Base-by-base conservation (phyloP, 768 basidiomycete genomes). In the Kwoniella dendrophila region DNA sequence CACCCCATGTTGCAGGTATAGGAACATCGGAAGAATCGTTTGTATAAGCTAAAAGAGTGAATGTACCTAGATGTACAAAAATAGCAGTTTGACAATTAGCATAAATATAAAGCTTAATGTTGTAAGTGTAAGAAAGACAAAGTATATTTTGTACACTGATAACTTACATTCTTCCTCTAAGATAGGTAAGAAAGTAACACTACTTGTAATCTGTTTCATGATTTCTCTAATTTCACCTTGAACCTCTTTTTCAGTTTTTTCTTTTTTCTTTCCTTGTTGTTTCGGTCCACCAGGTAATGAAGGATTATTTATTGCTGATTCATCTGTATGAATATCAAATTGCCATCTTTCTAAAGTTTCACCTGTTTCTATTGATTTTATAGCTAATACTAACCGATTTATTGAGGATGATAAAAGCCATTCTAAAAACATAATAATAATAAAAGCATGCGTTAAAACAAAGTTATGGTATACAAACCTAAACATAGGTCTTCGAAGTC, bases 151-250 rank as follows among this genome's bases (percentile, higher is more conserved):
- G n/a, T n/a, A n/a, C n/a, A n/a, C n/a, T n/a, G n/a, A n/a, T n/a
- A 14, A 79, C 81, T 57, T 45, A 82, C 82, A 82, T 40, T 78
- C 77, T 79, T 97, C 92, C 68, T 95, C 89, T 56, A 99, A 88
- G 66, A 93, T 89, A 0, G 96, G 96, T 62, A 99, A 83, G 80
- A 96, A 98, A 10, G 96, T 96, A 63, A 95, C 92, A 78, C 90
- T 92, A 41, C 90, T 90, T 40, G 96, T 92, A 73, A 99, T 98
- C 78, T 99, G 96, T 81, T 97, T 96, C 76, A 99, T 85, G 71
- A 98, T 97, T 50, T 92, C 92, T 20, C 96, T 87, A 65, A 99
- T 98, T 83, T 99, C 95, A 32, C 90, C 90, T 79, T 96, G 92
- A 48, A 98, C 95, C 73, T 97, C 92, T 66, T 81, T 81, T 56